Conservation (phyloP, 1,139 yeast species). For the Wickerhamomyces sp. region DNA sequence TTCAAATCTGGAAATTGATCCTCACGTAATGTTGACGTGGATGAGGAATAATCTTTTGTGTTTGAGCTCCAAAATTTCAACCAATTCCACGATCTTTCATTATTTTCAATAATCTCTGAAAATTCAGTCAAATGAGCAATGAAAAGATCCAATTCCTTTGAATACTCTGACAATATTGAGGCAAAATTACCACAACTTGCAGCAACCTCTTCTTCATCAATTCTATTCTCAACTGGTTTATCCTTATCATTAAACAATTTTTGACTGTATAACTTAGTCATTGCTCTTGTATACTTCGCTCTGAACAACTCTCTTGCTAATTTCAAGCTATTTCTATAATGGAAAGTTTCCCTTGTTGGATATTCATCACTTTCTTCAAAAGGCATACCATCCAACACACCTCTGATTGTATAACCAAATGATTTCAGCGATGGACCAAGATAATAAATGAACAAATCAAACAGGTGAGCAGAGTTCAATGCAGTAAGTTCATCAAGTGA, state of each 20-base stretch:
- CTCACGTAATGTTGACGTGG: no score
- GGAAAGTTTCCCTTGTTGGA: constrained; percentile 35
- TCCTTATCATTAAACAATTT: constrained; percentile 38
- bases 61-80: constrained; percentile 39
- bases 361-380: constrained; percentile 37
- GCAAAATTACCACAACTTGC: constrained; percentile 84
- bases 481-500: constrained; percentile 16
- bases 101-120: constrained; percentile 26
- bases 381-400: constrained; percentile 56
- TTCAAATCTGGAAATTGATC: constrained; percentile 15
- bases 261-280: constrained; percentile 54
- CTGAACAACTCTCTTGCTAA: constrained; percentile 53
- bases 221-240: constrained; percentile 29
- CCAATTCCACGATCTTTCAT: constrained; percentile 45
- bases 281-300: constrained; percentile 50
- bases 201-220: constrained; percentile 75
- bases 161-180: constrained; percentile 56
- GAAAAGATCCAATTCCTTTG: constrained; percentile 49
- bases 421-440: constrained; percentile 73
- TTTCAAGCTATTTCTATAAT: constrained; percentile 43
- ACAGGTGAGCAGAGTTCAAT: constrained; percentile 43
- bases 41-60: background rate
- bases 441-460: constrained; percentile 59
- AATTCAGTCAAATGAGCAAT: constrained; percentile 43
- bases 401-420: constrained; percentile 57